Evolutionary conservation across 306 rosid genomes (phyloP).

Genomic region (Rosa rugosa): DNA sequence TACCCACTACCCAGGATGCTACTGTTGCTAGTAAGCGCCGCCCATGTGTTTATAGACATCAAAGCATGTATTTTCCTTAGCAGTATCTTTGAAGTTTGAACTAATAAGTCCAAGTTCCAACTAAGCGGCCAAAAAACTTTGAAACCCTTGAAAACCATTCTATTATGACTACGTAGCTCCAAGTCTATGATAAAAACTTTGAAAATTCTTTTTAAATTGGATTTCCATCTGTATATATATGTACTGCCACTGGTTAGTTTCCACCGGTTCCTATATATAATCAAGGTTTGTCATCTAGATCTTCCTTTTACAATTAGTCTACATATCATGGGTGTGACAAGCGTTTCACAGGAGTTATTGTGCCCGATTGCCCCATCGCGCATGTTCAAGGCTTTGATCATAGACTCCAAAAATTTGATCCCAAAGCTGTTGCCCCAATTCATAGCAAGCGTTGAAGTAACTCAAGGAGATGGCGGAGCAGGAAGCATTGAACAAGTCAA

Average conservation of each 20-base stretch:
- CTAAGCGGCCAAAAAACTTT: constrained; percentile 34
- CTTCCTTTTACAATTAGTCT: neutral
- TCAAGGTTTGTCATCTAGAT: neutral
- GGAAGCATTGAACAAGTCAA: constrained; percentile 74
- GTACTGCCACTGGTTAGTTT: constrained; percentile 20
- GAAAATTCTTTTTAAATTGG: neutral
- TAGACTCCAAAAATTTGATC: constrained; percentile 53
- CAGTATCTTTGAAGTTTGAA: constrained; percentile 24
- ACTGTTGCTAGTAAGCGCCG: constrained; percentile 33
- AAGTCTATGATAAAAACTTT: neutral
- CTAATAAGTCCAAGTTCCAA: constrained; percentile 16
- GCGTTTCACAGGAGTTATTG: constrained; percentile 42
- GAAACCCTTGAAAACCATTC: constrained; percentile 27
- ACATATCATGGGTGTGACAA: constrained; percentile 48
- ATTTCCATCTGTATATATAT: constrained; percentile 16
- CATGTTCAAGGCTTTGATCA: constrained; percentile 64
- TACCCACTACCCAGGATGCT: neutral
- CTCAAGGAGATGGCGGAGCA: constrained; percentile 68
- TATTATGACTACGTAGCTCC: neutral
- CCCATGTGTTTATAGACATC: constrained; percentile 33
- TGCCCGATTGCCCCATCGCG: constrained; percentile 55
- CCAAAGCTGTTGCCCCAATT: constrained; percentile 69
- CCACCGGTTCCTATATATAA: constrained; percentile 10
- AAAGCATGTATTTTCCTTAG: neutral
- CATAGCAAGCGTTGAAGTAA: constrained; percentile 45